Base-by-base conservation (phyloP, 176 grass and related monocot genomes). In the Lolium rigidum region DNA sequence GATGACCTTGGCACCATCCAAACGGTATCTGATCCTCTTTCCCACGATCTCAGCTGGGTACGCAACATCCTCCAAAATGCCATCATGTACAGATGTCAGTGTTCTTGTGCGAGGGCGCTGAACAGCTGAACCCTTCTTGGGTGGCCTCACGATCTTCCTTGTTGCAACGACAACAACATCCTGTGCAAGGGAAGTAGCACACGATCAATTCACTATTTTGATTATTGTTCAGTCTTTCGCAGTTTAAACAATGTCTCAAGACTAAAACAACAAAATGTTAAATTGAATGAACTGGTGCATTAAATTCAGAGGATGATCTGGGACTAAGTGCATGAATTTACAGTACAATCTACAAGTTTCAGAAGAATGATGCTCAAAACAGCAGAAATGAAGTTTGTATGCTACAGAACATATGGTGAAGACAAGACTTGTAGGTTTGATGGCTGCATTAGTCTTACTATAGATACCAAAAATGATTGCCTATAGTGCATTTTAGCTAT, bases 41-140 rank as follows among this genome's bases (percentile, higher is more conserved):
- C 93, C 93, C 18, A 95, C 95, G 74, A 98, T 88, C 79, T 97
- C 94, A 84, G 96, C 96, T 48, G 96, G 96, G 86, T 87, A 95
- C 10, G 95, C 93, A 38, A 98, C 93, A 88, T 98, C 93, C 86
- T 95, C 96, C 84, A 98, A 92, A 55, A 91, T 91, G n/a, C 91
- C 90, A 80, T 98, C 96, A 39, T 98, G 96, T 39, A 98, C 93
- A 81, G 91, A 70, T 59, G 96, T 98, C 35, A 98, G 81, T 35
- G 96, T 98, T 24, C 96, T 93, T 46, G 85, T 98, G 65, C 96
- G 93, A 63, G 96, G 96, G 16, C 96, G 93, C 76, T 89, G 89
- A 75, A 95, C 89, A 76, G 96, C 90, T 0, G 96, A 94, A 10
- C 96, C 96, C 90, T 98, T 95, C 90, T 98, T 98, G 7, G 96